A percentile compares a stretch with the other conserved stretches of the same genome.
These are phyloP conservation scores for Phialemoniopsis sp. DNA, from an alignment of 2,329 filamentous ascomycete genomes.

Conservation along the genomic window DNA sequence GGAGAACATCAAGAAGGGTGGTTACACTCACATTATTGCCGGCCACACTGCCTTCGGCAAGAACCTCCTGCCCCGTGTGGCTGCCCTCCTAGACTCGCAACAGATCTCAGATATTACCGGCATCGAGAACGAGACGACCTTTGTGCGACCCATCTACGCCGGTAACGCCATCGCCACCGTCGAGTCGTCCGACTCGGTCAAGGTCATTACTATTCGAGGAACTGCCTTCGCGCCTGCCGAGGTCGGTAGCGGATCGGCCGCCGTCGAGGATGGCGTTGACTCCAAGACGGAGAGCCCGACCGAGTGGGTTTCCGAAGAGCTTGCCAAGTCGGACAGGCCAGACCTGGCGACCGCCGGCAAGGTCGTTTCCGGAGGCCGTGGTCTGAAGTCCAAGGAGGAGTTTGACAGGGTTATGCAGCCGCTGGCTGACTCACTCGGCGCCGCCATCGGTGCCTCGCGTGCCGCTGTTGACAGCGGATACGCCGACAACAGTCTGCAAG, in stretches of 20 bases:
- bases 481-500: conserved; percentile 96
- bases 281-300: conserved; percentile 69
- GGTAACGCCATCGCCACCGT: conserved; percentile 97
- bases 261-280: conserved; percentile 78
- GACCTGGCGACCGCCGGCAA: conserved; percentile 85
- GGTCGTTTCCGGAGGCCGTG: conserved; percentile 91
- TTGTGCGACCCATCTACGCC: conserved; percentile 94
- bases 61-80: conserved; percentile 85
- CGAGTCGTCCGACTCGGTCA: conserved; percentile 79
- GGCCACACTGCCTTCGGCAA: conserved; percentile 96
- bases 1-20: conserved; percentile 95
- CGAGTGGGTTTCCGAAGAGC: conserved; percentile 91
- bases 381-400: conserved; percentile 95
- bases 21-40: conserved; percentile 86
- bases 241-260: conserved; percentile 67
- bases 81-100: conserved; percentile 86
- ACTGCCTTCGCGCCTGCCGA: conserved; percentile 82
- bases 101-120: conserved; percentile 89
- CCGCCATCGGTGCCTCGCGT: conserved; percentile 92
- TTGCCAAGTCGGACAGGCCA: conserved; percentile 89
- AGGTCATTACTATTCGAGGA: conserved; percentile 87
- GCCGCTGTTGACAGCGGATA: conserved; percentile 97
- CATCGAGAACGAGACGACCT: conserved; percentile 88
- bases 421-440: conserved; percentile 85
- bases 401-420: conserved; percentile 92